Evolutionary conservation across 345 rosid species (phyloP), one percentile per base, ranked within the genome.

Genomic region (Cardamine resedifolia): DNA sequence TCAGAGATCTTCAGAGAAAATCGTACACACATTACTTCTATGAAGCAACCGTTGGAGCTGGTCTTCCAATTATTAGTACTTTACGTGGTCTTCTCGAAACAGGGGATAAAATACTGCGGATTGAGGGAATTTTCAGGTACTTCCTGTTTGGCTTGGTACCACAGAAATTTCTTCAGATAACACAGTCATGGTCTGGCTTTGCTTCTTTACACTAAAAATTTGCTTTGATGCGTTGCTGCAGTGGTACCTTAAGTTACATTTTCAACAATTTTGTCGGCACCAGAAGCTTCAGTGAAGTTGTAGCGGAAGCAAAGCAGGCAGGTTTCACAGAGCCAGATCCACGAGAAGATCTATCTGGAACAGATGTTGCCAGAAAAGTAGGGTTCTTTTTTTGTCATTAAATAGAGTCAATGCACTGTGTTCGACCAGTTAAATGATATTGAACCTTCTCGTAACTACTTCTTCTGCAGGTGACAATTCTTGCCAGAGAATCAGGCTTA

Each of bases 11-110:
- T 77, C 99, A 95, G 77, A 83, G 99, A 65, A 87, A 90, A 81
- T 95, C 98, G 50, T 91, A 91, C 75, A 88, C 98, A 6, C 99
- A 95, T 87, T 95, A 87, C 85, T 95, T 91, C 79, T 95, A 95
- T 71, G 99, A 95, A 74, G 99, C 99, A 65, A 95, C 98, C n/a
- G 96, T 95, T 70, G 99, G 99, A 81, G 99, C 98, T 73, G 98
- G 99, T 63, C 98, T 95, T 74, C 99, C 99, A 34, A 95, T 95
- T 56, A 79, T 95, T 56, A 95, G 97, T 85, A 95, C 99, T 68
- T 79, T 95, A 77, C 81, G 96, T 38, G 99, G 99, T 64, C 96
- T 95, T 72, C 97, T 91, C 16, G 97, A 95, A 84, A 95, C 99
- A n/a, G 98, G 99, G 64, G 98, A 95, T 75, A 88, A 81, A 75